Conservation (phyloP, 2,329 filamentous ascomycete species). For the Ophiostoma piceae region DNA sequence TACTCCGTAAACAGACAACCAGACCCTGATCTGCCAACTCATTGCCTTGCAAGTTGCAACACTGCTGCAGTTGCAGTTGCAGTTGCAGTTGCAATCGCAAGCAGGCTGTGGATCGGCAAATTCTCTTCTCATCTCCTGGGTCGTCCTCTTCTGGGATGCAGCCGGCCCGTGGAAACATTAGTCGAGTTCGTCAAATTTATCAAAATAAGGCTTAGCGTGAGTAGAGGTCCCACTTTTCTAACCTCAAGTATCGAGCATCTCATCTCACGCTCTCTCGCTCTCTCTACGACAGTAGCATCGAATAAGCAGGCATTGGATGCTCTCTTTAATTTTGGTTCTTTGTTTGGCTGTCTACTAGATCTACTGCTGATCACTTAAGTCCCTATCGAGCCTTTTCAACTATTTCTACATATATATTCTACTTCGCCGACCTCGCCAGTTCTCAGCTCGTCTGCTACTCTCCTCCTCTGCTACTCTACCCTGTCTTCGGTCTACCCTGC, state of each 20-base stretch:
- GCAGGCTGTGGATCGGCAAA: neutral
- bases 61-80: neutral
- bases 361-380: too few species aligned
- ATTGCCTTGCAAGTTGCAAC: neutral
- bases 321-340: neutral
- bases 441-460: too few species aligned
- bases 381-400: too few species aligned
- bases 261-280: neutral
- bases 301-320: neutral
- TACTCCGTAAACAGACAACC: neutral
- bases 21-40: neutral
- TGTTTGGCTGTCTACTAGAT: too few species aligned
- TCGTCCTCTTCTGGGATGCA: neutral
- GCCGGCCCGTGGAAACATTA: neutral
- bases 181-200: slow-evolving; percentile 13
- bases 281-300: neutral
- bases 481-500: too few species aligned
- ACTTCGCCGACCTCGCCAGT: too few species aligned
- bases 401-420: too few species aligned
- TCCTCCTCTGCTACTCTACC: too few species aligned
- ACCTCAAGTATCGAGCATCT: neutral
- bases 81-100: neutral
- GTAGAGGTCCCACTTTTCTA: neutral
- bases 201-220: neutral
- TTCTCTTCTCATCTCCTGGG: neutral